Conservation (phyloP, 2,329 filamentous ascomycete genomes). For the Dryadomyces quercus-mongolicae region DNA sequence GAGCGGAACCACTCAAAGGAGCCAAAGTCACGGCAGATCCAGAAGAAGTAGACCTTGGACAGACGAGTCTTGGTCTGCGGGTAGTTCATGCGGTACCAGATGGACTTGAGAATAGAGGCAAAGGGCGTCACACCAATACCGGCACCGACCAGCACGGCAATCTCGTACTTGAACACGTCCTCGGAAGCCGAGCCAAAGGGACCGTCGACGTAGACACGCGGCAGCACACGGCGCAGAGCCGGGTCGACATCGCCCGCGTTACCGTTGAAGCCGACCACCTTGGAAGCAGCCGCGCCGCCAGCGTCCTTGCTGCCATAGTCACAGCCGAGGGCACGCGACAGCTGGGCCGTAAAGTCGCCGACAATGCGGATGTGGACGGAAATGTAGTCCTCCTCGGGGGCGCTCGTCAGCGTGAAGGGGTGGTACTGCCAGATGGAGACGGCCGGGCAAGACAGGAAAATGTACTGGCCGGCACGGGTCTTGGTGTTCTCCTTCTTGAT, state of each 20-base stretch:
- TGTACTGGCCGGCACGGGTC: constrained; percentile 73
- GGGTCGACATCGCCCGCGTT: constrained; percentile 52
- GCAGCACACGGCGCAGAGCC: constrained; percentile 59
- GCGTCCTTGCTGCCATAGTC: constrained; percentile 51
- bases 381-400: constrained; percentile 82
- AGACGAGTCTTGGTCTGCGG: constrained; percentile 67
- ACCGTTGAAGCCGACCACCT: constrained; percentile 56
- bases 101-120: constrained; percentile 77
- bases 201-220: constrained; percentile 71
- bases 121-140: constrained; percentile 82
- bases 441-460: constrained; percentile 78
- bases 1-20: constrained; percentile 87
- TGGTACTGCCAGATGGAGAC: constrained; percentile 84
- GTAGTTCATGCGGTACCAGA: constrained; percentile 91
- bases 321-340: constrained; percentile 63
- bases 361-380: constrained; percentile 74
- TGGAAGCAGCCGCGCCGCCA: constrained; percentile 36
- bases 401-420: constrained; percentile 75
- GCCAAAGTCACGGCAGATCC: constrained; percentile 80
- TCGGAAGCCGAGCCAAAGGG: constrained; percentile 80
- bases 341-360: constrained; percentile 66
- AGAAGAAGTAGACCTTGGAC: constrained; percentile 85
- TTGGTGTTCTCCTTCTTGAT: constrained; percentile 84
- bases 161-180: constrained; percentile 82
- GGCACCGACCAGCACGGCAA: constrained; percentile 66